A percentile compares a stretch with the other conserved stretches of the same genome.
Evolutionary conservation across 2,329 filamentous ascomycete genomes (phyloP).

Genomic region (Talaromyces sp.): DNA sequence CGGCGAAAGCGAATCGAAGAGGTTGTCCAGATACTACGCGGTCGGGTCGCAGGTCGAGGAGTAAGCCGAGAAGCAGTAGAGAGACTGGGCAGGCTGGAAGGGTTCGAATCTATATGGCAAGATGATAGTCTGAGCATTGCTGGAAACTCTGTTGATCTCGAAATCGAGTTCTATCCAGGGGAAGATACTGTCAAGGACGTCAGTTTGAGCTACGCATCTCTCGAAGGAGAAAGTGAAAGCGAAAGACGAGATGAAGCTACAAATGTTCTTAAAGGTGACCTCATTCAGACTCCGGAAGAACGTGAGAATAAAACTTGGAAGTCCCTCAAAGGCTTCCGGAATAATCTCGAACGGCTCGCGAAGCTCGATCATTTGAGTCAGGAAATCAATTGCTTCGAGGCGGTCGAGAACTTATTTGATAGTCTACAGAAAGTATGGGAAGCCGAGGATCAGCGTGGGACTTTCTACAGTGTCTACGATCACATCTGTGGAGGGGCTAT

Average conservation of each 20-base stretch:
- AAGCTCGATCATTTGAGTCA: conserved; percentile 44
- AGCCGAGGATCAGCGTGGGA: conserved; percentile 36
- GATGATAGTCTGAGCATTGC: conserved; percentile 47
- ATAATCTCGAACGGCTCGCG: conserved; percentile 45
- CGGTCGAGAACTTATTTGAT: conserved; percentile 43
- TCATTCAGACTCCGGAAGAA: conserved; percentile 34
- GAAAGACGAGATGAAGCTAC: conserved; percentile 43
- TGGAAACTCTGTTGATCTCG: conserved; percentile 46
- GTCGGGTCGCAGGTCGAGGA: conserved; percentile 41
- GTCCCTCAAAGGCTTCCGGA: conserved; percentile 38
- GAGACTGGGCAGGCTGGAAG: conserved; percentile 41
- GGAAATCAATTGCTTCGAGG: conserved; percentile 47
- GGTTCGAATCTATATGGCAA: conserved; percentile 48
- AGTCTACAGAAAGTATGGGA: conserved; percentile 44
- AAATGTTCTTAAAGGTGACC: conserved; percentile 40
- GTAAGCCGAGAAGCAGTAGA: conserved; percentile 45
- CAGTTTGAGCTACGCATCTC: conserved; percentile 42
- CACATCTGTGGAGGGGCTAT: conserved; percentile 42
- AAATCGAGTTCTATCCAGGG: conserved; percentile 43
- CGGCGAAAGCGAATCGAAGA: conserved; percentile 41
- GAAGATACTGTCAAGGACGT: conserved; percentile 43
- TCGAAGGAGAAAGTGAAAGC: conserved; percentile 37
- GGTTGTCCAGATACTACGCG: conserved; percentile 40
- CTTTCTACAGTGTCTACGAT: conserved; percentile 32
- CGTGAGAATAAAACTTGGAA: conserved; percentile 36